These are phyloP conservation scores for Carex pumila DNA, from an alignment of 176 grass and related monocot genomes.

Conservation along the genomic window DNA sequence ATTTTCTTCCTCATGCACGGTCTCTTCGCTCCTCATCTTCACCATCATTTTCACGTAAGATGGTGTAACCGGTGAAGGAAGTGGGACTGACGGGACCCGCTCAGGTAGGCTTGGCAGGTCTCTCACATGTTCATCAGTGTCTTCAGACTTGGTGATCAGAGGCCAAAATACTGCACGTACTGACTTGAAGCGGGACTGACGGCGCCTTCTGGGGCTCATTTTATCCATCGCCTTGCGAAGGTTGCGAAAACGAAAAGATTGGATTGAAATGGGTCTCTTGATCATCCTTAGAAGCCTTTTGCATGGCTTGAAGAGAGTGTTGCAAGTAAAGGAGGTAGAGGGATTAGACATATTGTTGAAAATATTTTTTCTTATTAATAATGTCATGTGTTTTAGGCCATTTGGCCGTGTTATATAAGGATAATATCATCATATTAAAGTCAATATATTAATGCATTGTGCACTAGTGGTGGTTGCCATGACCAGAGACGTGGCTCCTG, in stretches of 20 bases:
- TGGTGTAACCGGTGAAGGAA: slow-evolving; percentile 47
- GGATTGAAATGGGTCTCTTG: slow-evolving; percentile 38
- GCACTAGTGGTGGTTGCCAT: neutral
- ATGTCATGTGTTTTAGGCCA: neutral
- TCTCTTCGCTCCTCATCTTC: slow-evolving; percentile 29
- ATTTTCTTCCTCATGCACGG: neutral
- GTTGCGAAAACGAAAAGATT: slow-evolving; percentile 50
- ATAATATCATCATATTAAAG: neutral
- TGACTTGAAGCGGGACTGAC: slow-evolving; percentile 11
- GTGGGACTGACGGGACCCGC: neutral
- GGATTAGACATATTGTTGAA: slow-evolving; percentile 1
- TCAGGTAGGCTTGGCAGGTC: neutral
- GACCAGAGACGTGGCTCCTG: slow-evolving; percentile 4
- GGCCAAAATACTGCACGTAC: slow-evolving; percentile 51
- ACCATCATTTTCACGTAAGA: slow-evolving; percentile 45
- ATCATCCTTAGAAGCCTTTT: slow-evolving; percentile 36
- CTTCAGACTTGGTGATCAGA: slow-evolving; percentile 19
- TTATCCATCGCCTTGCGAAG: slow-evolving; percentile 36
- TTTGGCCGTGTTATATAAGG: neutral
- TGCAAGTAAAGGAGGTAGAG: slow-evolving; percentile 31
- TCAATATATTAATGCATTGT: neutral
- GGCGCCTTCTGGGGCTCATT: slow-evolving; percentile 29
- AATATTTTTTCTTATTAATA: neutral
- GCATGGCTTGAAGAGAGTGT: slow-evolving; percentile 34
- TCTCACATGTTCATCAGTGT: slow-evolving; percentile 6